Base-by-base conservation (phyloP, 1,284 basidiomycete genomes). In the Lignosus rhinocerotis region DNA sequence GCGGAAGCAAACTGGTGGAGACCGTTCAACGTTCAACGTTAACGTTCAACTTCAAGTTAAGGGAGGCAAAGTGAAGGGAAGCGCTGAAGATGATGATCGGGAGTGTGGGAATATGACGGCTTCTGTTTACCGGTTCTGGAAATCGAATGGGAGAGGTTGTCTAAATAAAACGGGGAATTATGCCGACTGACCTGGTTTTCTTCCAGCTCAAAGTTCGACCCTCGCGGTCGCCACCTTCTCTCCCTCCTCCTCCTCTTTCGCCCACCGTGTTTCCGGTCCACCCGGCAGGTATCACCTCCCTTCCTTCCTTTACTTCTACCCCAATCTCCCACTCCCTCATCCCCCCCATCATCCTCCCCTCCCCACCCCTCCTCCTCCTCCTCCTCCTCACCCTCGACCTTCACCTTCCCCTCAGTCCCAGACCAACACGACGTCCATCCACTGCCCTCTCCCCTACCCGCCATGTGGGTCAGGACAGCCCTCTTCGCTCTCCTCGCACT, bases 401-500 rank as follows among this genome's bases (percentile, higher is more conserved):
- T 32, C 34, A 32, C 6, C 30, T 42, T 14, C 44, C 34, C n/a
- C 48, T 48, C 33, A 39, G 16, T 19, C 50, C 41, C 44, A 39
- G 41, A 63, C 56, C 55, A 61, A 52, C 55, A 58, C 62, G 43
- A 51, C 52, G 36, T 42, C 45, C n/a, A 46, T 39, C 42, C 57
- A 39, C 31, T 52, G 45, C 16, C 33, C 42, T 25, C 46, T 39
- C 45, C 32, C 51, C 56, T 41, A 53, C 66, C 62, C 70, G 64
- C 54, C 66, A 73, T 73, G 71, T 67, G 71, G 70, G 64, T 71
- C 62, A 62, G 64, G 51, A 65, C 69, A 43, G 69, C 68, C 39
- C 63, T 70, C 21, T 55, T 74, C 54, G 67, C 70, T 55, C 62
- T 75, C 51, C 68, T 71, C 45, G 61, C 67, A 43, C 58, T 65